Evolutionary conservation across 495 filamentous ascomycete genomes (phyloP), one percentile per base, ranked within the genome.

Genomic region (Annulohypoxylon bovei): DNA sequence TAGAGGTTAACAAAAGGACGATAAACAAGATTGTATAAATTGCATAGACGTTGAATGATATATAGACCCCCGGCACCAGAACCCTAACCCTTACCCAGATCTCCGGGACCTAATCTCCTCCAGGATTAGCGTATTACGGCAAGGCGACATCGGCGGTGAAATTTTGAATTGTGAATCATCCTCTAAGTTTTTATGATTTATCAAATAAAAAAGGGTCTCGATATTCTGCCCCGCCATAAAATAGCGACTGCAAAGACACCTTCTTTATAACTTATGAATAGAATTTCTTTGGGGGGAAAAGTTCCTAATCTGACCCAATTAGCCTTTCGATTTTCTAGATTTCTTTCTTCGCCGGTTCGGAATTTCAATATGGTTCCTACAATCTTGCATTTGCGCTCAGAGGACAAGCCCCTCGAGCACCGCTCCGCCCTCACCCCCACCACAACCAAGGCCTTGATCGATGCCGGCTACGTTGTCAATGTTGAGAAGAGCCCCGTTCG

Each of bases 391-490:
- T 77, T 84, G 18, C 78, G 81, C 49, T 78, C 79, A 57, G 78
- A 84, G 74, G 81, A 81, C 71, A 87, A 88, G 80, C 85, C 82
- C n/a, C 76, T 88, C 37, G 86, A 88, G 79, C 85, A 85, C 73
- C 81, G 86, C 53, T 85, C 83, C 37, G 84, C 86, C 33, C 80
- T 84, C 46, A 86, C 84, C 8, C 82, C 83, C 22, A 85, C 88
- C 27, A 95, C 92, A 23, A 82, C 91, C 60, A 92, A 92, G 80
- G 86, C 88, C 53, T 88, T 98, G 57, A 83, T 97, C 49, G 87
- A 93, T 75, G 91, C 92, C 25, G 95, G 92, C 65, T 98, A 97
- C 77, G 83, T 86, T 3, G 89, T 98, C 75, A 88, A 91, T 37
- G 88, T 98, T 18, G 95, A 98, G 84, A 86, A 88, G 49, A 93